These are phyloP conservation scores for Microcos paniculata DNA, from an alignment of 345 rosid species.

Conservation along the genomic window DNA sequence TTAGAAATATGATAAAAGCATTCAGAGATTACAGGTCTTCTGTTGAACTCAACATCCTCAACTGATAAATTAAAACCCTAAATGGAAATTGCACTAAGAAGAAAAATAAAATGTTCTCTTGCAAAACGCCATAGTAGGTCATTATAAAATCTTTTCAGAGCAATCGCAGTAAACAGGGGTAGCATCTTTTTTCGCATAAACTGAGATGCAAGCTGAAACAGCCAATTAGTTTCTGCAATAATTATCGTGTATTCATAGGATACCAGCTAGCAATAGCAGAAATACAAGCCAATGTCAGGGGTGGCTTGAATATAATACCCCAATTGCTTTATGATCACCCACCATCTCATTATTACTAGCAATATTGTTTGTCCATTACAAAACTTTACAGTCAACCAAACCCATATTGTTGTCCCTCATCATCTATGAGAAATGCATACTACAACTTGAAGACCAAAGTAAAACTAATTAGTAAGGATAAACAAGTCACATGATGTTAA, in stretches of 20 bases:
- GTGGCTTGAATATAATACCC: neutral
- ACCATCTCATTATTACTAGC: neutral
- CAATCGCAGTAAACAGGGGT: neutral
- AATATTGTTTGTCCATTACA: neutral
- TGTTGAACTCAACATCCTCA: neutral
- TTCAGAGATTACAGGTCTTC: neutral
- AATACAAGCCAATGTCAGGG: neutral
- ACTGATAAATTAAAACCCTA: neutral
- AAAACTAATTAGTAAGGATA: too few species aligned
- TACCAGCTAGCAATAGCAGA: neutral
- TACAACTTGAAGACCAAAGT: too few species aligned
- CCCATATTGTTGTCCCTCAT: too few species aligned
- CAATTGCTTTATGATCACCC: neutral
- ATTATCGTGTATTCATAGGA: neutral
- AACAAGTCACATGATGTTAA: too few species aligned
- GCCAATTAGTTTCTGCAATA: neutral
- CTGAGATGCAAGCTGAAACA: neutral
- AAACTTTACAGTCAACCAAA: neutral
- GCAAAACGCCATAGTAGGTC: neutral
- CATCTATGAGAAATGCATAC: too few species aligned
- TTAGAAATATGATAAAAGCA: neutral
- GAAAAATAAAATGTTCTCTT: neutral
- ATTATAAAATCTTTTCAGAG: neutral
- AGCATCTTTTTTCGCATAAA: neutral
- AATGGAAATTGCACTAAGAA: neutral